Conservation (phyloP, 31 red algal species). For the Asparagopsis taxiformis region DNA sequence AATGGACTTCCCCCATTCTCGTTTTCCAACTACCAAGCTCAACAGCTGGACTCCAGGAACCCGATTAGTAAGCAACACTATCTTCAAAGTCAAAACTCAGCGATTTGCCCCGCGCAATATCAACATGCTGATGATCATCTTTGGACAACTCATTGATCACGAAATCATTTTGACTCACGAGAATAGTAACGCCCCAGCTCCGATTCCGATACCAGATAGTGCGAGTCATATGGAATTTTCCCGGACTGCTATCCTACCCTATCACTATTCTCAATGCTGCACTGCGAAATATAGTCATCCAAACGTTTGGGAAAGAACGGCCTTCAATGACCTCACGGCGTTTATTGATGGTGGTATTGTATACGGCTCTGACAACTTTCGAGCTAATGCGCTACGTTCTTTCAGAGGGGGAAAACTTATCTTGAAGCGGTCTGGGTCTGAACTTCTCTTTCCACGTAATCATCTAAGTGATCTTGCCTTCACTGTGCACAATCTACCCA, state of each 20-base stretch:
- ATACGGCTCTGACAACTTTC: slow-evolving; percentile 68
- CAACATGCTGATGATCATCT: slow-evolving; percentile 46
- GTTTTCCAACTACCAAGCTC: neutral
- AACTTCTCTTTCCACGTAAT: slow-evolving; percentile 40
- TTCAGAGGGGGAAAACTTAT: slow-evolving; percentile 35
- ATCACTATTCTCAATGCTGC: slow-evolving; percentile 32
- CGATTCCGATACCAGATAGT: slow-evolving; percentile 5
- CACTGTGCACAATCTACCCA: slow-evolving; percentile 27
- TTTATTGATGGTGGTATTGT: slow-evolving; percentile 72
- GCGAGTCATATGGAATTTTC: slow-evolving; percentile 35
- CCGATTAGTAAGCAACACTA: slow-evolving; percentile 27
- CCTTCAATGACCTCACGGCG: slow-evolving; percentile 61
- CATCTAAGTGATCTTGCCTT: slow-evolving; percentile 10
- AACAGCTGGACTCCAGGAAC: neutral
- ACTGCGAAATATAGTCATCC: slow-evolving; percentile 4
- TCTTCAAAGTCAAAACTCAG: slow-evolving; percentile 15
- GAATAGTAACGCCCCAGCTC: slow-evolving; percentile 7
- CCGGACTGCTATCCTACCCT: slow-evolving; percentile 32
- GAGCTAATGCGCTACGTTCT: slow-evolving; percentile 40
- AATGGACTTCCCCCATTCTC: neutral
- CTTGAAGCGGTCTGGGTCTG: slow-evolving; percentile 6
- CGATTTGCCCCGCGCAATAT: slow-evolving; percentile 24
- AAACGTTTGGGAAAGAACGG: slow-evolving; percentile 18
- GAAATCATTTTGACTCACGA: slow-evolving; percentile 49
- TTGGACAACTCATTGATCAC: slow-evolving; percentile 80